A percentile compares a stretch with the other conserved stretches of the same genome.
phyloP scores from a whole-genome alignment of 352 stramenopile genomes.

The Phytophthora vignae region DNA sequence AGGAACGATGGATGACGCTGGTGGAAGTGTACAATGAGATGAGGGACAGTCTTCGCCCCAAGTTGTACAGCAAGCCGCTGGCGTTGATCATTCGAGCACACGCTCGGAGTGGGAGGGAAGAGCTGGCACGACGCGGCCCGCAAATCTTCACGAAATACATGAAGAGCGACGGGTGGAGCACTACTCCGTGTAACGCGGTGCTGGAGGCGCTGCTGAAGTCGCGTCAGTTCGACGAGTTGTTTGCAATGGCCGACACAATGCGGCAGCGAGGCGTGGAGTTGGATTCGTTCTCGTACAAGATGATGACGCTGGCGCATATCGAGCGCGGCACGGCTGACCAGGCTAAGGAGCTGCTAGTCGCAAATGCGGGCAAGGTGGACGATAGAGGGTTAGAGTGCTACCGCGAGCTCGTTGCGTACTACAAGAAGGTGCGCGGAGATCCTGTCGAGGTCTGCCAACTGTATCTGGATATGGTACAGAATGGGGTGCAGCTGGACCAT shows the following conservation, averaged over 20 bases:
- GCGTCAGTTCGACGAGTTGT: conserved; percentile 3
- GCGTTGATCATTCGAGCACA: conserved; percentile 19
- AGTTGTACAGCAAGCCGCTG: conserved; percentile 15
- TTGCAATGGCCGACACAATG: conserved; percentile 17
- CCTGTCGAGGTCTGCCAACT: conserved; percentile 43
- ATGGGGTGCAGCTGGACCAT: conserved; percentile 47
- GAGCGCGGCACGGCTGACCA: conserved; percentile 1
- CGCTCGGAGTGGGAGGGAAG: conserved; percentile 4
- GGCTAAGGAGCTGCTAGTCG: conserved; percentile 12
- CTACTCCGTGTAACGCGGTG: conserved; percentile 10
- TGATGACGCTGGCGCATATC: conserved; percentile 20
- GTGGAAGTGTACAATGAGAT: conserved; percentile 21
- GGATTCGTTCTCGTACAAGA: conserved; percentile 10
- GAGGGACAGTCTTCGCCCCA: not conserved
- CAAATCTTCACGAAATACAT: conserved; percentile 15
- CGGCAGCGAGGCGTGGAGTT: conserved; percentile 2
- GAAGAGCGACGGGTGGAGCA: conserved; percentile 2
- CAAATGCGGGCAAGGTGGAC: conserved; percentile 39
- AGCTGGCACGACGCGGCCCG: conserved; percentile 3
- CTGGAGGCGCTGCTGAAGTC: conserved; percentile 19
- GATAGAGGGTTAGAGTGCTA: conserved; percentile 55
- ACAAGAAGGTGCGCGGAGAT: conserved; percentile 45
- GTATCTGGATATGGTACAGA: conserved; percentile 68
- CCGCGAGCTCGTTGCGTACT: conserved; percentile 56
- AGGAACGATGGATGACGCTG: conserved; percentile 12